Base-by-base conservation (phyloP, 2,329 filamentous ascomycete species). In the Eutypella sp. region DNA sequence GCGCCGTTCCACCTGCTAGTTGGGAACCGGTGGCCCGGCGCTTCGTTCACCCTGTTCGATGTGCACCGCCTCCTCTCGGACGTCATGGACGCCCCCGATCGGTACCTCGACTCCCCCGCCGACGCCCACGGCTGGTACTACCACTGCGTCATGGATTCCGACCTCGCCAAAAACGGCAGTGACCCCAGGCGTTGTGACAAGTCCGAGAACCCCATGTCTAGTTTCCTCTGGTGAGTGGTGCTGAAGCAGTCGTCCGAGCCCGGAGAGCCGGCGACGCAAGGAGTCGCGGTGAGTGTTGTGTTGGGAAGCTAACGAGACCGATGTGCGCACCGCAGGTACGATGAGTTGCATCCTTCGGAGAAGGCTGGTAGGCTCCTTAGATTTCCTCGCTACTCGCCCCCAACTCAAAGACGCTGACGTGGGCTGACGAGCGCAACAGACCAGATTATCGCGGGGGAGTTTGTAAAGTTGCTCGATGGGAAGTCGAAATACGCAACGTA, bases 321-420 rank as follows among this genome's bases (percentile, higher is more conserved):
- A 24, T 47, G 50, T 23, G 53, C 37, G 20, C 2, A 13, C 6
- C 19, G 16, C n/a, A 70, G 67, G 67, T 76, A 74, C 56, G 86
- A 92, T 64, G 78, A 82, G 59, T 62, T 91, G 59, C 87, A 92
- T 67, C 85, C 85, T 0, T 82, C 81, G 24, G 74, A 82, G 64
- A 78, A 79, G 64, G 76, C 82, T 7, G 75, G 80, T 64, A 67
- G 76, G 57, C 68, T 2, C 5, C 10, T 22, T 39, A 5, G 11
- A 16, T 74, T 37, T 34, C 19, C 40, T 23, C 20, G 11, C 23
- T 22, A 6, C 19, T 22, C 9, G n/a, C n/a, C n/a, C 15, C 13
- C 15, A 20, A 15, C 31, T 5, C 36, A 10, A 15, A 20, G 38
- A 31, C 37, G 34, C 41, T 48, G 24, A 50, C 43, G 33, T 45